Evolutionary conservation across 2,329 filamentous ascomycete genomes (phyloP).

Genomic region (Juglanconis sp.): DNA sequence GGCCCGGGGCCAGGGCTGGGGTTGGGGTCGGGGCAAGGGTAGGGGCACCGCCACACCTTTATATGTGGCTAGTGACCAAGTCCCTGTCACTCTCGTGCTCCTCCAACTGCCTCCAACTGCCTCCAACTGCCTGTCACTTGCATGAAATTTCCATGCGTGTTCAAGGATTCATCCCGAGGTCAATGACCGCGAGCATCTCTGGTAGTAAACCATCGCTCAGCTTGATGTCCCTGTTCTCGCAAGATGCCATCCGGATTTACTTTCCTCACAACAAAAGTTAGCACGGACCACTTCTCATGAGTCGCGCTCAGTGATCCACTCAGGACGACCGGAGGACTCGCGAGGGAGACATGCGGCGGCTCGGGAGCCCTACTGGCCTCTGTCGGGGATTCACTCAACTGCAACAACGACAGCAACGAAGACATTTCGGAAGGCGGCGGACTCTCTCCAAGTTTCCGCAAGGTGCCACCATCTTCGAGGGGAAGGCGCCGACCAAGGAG

Average conservation of each 20-base stretch:
- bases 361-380: conserved; percentile 1
- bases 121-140: not conserved
- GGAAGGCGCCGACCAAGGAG: not conserved
- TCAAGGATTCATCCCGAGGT: not conserved
- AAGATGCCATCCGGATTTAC: not conserved
- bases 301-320: not conserved
- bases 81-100: not conserved
- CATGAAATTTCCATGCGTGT: not conserved
- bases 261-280: not conserved
- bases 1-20: too few relatives aligned
- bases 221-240: not conserved
- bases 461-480: not conserved
- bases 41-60: not conserved
- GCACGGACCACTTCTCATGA: conserved; percentile 6
- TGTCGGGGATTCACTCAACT: not conserved
- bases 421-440: not conserved
- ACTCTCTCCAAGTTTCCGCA: not conserved
- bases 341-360: conserved; percentile 3
- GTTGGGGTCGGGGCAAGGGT: too few relatives aligned
- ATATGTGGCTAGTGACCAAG: not conserved
- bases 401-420: not conserved
- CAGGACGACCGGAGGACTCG: not conserved
- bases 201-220: not conserved
- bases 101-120: not conserved
- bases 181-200: not conserved